These are phyloP conservation scores for Melocanna baccifera DNA, from an alignment of 176 grass and related monocot genomes.

Conservation along the genomic window DNA sequence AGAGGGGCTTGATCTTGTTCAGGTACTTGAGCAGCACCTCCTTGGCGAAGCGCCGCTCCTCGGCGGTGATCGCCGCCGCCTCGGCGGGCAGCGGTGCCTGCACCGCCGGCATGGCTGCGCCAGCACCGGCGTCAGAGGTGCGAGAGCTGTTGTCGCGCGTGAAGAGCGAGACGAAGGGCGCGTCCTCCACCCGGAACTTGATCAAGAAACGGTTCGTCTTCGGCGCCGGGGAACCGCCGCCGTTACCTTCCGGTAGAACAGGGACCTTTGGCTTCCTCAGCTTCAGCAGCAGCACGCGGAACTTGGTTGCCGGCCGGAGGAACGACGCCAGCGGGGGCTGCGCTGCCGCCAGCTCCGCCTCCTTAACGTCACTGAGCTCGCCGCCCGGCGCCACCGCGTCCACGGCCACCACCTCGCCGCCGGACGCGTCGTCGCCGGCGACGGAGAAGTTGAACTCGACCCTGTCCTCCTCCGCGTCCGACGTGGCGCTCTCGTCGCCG, in stretches of 20 bases:
- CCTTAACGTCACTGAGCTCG: slow-evolving; percentile 7
- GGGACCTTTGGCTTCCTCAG: slow-evolving; percentile 48
- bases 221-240: background rate
- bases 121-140: slow-evolving; percentile 35
- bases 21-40: slow-evolving; percentile 80
- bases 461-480: slow-evolving; percentile 39
- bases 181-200: slow-evolving; percentile 72
- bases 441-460: slow-evolving; percentile 56
- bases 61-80: slow-evolving; percentile 34
- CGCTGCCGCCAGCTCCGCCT: background rate
- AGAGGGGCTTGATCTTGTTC: slow-evolving; percentile 82
- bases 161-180: slow-evolving; percentile 69
- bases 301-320: slow-evolving; percentile 67
- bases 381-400: background rate
- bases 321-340: slow-evolving; percentile 24
- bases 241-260: background rate
- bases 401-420: slow-evolving; percentile 17
- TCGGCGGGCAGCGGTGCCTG: background rate
- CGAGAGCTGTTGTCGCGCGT: slow-evolving; percentile 71
- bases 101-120: background rate
- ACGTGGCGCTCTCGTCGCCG: slow-evolving; percentile 47
- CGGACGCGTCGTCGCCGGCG: slow-evolving; percentile 19
- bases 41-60: slow-evolving; percentile 69
- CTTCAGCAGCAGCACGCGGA: slow-evolving; percentile 76
- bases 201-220: slow-evolving; percentile 63